Percentiles rank a stretch among this genome's conserved stretches.
These are phyloP conservation scores for Pseudogymnoascus sp. DNA, from an alignment of 2,329 filamentous ascomycete species.

Conservation along the genomic window DNA sequence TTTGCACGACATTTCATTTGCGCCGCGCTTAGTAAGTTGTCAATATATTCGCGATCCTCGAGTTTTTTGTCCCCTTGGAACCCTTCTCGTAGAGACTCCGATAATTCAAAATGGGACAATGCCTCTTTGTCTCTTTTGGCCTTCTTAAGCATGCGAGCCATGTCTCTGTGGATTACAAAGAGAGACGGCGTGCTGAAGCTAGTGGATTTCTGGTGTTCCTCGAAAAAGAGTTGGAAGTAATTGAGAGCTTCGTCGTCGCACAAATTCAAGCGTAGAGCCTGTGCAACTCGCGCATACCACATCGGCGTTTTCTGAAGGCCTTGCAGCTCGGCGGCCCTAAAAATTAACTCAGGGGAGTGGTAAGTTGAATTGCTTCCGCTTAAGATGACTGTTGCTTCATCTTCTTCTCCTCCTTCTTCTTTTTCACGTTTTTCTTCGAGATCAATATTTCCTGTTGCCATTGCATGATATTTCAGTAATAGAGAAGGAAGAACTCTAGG, in stretches of 20 bases:
- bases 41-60: background rate
- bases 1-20: background rate
- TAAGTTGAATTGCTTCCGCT: background rate
- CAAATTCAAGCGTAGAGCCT: background rate
- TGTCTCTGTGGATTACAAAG: background rate
- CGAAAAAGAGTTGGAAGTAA: background rate
- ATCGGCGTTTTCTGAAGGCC: background rate
- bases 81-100: background rate
- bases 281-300: background rate
- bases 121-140: background rate
- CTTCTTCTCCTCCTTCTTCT: too few relatives aligned
- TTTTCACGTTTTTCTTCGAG: background rate
- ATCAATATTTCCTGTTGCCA: background rate
- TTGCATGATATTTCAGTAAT: background rate
- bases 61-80: background rate
- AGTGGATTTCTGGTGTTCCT: background rate
- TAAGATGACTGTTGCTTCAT: background rate
- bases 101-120: background rate
- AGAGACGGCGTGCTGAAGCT: background rate
- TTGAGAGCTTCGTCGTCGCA: background rate
- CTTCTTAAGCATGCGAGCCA: background rate
- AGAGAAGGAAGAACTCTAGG: background rate
- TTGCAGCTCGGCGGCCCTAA: background rate
- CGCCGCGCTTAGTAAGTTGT: background rate
- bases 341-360: background rate